Conservation (phyloP, 208 protist genomes). For the Trypanosoma avium region DNA sequence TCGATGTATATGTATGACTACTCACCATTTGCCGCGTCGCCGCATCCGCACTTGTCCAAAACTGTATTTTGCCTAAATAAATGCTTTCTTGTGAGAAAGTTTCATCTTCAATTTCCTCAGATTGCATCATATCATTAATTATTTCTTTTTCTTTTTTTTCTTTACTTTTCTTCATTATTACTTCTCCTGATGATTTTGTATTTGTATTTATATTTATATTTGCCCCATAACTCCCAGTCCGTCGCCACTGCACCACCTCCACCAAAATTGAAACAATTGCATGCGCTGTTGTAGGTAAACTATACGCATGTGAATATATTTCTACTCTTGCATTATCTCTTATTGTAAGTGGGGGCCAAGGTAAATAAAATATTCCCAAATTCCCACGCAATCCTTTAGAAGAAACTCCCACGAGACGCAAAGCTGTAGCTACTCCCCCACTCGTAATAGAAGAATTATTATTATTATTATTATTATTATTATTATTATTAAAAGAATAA, state of each 20-base stretch:
- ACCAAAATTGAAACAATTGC: constrained; percentile 28
- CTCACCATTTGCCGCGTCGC: constrained; percentile 17
- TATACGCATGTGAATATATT: constrained; percentile 14
- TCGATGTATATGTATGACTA: constrained; percentile 11
- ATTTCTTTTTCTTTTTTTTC: neutral
- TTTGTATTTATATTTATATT: neutral
- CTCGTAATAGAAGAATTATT: too few species aligned
- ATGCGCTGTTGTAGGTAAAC: constrained; percentile 7
- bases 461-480: too few species aligned
- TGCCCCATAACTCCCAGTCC: neutral
- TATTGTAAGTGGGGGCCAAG: constrained; percentile 25
- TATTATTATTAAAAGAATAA: too few species aligned
- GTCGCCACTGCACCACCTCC: constrained; percentile 30
- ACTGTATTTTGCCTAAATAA: constrained; percentile 26
- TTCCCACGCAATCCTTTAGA: constrained; percentile 20
- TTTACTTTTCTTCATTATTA: neutral
- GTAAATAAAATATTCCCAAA: constrained; percentile 21
- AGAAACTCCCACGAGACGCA: constrained; percentile 26
- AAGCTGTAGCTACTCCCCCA: constrained; percentile 21
- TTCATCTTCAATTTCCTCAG: too few species aligned
- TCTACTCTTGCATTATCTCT: neutral
- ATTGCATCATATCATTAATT: too few species aligned
- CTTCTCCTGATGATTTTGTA: neutral
- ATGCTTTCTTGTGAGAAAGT: neutral
- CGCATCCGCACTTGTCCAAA: constrained; percentile 28